Evolutionary conservation across 106 monocot species (phyloP), one percentile per base, ranked within the genome.

Genomic region (Agapanthus africanus): DNA sequence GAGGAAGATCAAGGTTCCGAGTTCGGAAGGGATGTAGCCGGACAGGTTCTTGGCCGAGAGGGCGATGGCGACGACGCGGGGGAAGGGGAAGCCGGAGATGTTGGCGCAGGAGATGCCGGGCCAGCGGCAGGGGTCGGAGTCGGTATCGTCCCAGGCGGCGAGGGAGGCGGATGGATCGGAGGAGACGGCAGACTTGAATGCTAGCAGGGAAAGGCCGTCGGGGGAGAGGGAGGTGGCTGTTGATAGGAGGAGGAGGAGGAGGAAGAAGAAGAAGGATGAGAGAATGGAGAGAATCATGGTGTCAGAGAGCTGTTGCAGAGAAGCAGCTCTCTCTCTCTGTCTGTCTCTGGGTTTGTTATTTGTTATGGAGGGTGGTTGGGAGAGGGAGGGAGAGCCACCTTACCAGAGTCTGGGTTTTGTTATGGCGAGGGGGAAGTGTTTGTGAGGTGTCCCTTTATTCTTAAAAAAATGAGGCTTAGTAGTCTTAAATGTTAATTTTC

Each of bases 1-100:
- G 66, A 94, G 90, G 75, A 70, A 94, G 31, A 79, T 8, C 18
- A 91, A 83, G 8, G 81, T 62, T 39, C 90, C 94, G 38, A 94
- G 72, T 72, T 87, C 94, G 14, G 94, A 94, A 16, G 94, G 94
- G 65, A 94, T 79, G 83, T 94, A 88, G 60, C 94, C 94, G 72
- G 94, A 74, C 67, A 94, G 74, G 40, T 90, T 94, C 76, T 81
- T 90, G 46, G 67, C 76, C 4, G 90, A 71, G 54, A 91, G 70
- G 41, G 94, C 75, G 44, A 94, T 37, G n/a, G 80, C 85, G 32
- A 94, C 83, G 54, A 90, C 90, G 8, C 90, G 87, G 28, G 77
- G 85, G 47, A 56, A 33, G 35, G 76, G 2, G 68, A 37, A 75
- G n/a, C 80, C 79, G 30, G 85, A 62, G 25, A 85, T 27, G 61